A percentile compares a stretch with the other conserved stretches of the same genome.
phyloP scores from a whole-genome alignment of 2,329 filamentous ascomycete genomes.

The Aspergillus aculeatus region DNA sequence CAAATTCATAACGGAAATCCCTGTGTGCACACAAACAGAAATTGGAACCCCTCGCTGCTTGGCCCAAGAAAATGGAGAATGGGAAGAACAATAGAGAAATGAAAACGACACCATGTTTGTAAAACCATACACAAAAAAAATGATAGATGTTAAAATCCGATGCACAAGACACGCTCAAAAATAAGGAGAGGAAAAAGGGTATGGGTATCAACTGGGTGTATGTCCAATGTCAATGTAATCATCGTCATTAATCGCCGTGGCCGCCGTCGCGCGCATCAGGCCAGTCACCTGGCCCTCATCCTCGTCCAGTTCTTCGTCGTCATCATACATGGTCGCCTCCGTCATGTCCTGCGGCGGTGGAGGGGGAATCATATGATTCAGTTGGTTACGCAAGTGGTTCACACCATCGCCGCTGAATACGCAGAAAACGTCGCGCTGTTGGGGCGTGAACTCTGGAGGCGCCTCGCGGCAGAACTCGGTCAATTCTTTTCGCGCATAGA shows the following conservation, averaged over 20 bases:
- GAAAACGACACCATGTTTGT: neutral
- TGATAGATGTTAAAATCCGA: slow-evolving; percentile 8
- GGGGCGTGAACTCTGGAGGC: slow-evolving; percentile 87
- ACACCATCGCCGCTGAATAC: slow-evolving; percentile 93
- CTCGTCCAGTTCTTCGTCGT: slow-evolving; percentile 45
- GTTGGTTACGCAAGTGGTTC: slow-evolving; percentile 69
- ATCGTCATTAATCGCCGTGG: slow-evolving; percentile 43
- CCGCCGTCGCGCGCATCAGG: slow-evolving; percentile 42
- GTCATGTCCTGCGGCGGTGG: slow-evolving; percentile 32
- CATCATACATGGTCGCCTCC: slow-evolving; percentile 46
- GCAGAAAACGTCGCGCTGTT: slow-evolving; percentile 93
- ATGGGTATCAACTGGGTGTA: slow-evolving; percentile 38
- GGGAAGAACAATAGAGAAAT: neutral
- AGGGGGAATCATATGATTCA: slow-evolving; percentile 55
- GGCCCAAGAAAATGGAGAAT: slow-evolving; percentile 1
- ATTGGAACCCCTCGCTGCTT: slow-evolving; percentile 13
- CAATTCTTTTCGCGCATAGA: slow-evolving; percentile 84
- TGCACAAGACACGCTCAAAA: slow-evolving; percentile 19
- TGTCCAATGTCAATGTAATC: slow-evolving; percentile 41
- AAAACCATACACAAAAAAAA: slow-evolving; percentile 8
- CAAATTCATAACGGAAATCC: slow-evolving; percentile 15
- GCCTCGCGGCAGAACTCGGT: slow-evolving; percentile 83
- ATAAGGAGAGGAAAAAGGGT: slow-evolving; percentile 6
- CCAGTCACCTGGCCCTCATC: slow-evolving; percentile 43
- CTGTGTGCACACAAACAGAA: neutral